phyloP scores from a whole-genome alignment of 768 basidiomycete species.

The Paxillus ammoniavirescens region DNA sequence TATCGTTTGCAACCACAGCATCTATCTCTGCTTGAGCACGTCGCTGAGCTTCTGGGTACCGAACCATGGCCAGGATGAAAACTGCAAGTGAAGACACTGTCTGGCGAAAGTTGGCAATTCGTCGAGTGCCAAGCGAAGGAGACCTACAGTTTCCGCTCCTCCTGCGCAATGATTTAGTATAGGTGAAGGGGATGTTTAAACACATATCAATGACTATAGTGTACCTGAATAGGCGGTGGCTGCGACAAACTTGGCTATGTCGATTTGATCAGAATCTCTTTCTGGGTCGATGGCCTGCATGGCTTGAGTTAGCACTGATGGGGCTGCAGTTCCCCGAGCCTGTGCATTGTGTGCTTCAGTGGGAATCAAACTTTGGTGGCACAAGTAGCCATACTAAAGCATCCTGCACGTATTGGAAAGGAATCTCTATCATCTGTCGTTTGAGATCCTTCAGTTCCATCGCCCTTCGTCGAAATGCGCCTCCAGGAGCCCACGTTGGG shows the following conservation, averaged over 20 bases:
- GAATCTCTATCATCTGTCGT: neutral
- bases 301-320: neutral
- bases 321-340: neutral
- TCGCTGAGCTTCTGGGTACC: neutral
- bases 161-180: neutral
- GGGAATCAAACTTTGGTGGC: neutral
- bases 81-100: neutral
- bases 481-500: neutral
- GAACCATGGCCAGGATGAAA: neutral
- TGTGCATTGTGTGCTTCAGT: neutral
- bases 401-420: neutral
- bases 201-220: neutral
- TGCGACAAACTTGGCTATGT: neutral
- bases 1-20: neutral
- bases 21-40: neutral
- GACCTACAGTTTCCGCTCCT: constrained; percentile 1
- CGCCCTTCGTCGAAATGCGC: neutral
- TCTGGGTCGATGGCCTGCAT: neutral
- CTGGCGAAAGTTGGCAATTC: neutral
- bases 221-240: neutral
- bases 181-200: neutral
- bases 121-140: neutral
- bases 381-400: neutral
- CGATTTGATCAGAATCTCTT: neutral
- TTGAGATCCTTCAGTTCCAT: neutral